phyloP scores from a whole-genome alignment of 768 basidiomycete species.

The Russula vinacea region DNA sequence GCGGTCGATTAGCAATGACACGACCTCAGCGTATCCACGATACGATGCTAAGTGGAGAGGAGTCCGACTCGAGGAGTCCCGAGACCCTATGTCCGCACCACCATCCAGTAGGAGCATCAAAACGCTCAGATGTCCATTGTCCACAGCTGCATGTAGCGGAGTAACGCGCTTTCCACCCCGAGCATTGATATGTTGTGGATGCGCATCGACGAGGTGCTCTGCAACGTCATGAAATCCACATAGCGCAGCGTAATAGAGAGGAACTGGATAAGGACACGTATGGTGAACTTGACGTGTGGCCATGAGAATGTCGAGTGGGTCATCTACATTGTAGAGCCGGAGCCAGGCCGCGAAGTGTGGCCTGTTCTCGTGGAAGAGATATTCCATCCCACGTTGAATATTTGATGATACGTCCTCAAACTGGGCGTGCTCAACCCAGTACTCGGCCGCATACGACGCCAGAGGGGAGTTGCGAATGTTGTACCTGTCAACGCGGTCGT shows the following conservation, averaged over 20 bases:
- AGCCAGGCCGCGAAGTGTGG: background rate
- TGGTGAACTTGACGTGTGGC: no score
- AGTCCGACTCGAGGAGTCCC: background rate
- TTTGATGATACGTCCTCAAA: no score
- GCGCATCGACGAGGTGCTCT: no score
- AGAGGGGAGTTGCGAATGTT: background rate
- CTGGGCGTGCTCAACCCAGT: no score
- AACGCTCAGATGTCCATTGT: background rate
- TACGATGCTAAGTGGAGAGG: background rate
- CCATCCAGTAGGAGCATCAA: background rate
- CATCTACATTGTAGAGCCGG: background rate
- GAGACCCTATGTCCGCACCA: background rate
- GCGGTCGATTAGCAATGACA: background rate
- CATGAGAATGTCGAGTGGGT: background rate
- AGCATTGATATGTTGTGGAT: background rate
- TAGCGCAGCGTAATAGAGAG: no score
- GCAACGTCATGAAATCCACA: no score
- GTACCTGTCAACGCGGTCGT: background rate
- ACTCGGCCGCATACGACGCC: background rate
- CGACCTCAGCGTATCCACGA: background rate
- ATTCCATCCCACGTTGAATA: background rate
- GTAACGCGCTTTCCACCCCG: background rate
- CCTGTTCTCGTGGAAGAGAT: background rate
- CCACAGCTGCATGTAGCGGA: background rate
- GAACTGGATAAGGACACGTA: background rate